These are phyloP conservation scores for Breviolum minutum DNA, from an alignment of 73 alveolate species.

Conservation along the genomic window DNA sequence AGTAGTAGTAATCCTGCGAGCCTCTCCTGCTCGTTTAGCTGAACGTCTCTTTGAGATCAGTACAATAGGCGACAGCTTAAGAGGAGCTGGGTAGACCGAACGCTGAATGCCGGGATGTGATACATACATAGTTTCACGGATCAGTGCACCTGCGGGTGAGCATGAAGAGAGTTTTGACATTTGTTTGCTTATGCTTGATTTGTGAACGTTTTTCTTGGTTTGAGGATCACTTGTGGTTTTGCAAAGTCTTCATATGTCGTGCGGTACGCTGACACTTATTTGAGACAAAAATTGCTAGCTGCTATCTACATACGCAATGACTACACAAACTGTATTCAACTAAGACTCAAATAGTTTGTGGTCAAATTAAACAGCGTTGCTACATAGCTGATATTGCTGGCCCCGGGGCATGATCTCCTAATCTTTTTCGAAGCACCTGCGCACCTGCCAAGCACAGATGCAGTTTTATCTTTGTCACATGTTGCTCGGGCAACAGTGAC, in stretches of 20 bases:
- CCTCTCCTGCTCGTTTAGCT: conserved; percentile 49
- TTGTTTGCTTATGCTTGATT: no score
- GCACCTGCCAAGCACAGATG: conserved; percentile 56
- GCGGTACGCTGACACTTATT: no score
- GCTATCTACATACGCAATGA: no score
- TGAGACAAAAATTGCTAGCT: no score
- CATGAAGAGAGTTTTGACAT: no score
- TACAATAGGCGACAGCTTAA: conserved; percentile 2
- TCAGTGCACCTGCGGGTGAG: not conserved
- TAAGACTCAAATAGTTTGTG: no score
- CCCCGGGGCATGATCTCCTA: not conserved
- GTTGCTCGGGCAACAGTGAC: conserved; percentile 64
- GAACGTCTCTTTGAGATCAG: not conserved
- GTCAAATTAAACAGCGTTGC: conserved; percentile 1
- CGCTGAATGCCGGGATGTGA: conserved; percentile 21
- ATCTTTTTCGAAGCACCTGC: conserved; percentile 36
- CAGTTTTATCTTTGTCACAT: not conserved
- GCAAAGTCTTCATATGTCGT: no score
- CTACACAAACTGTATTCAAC: no score
- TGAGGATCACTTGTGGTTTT: no score
- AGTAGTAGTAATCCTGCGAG: not conserved
- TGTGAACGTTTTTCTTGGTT: no score
- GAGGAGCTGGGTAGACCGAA: conserved; percentile 42
- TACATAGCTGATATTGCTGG: not conserved
- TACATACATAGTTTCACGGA: not conserved